Evolutionary conservation across 2,329 filamentous ascomycete genomes (phyloP).

Genomic region (Fusarium euwallaceae): DNA sequence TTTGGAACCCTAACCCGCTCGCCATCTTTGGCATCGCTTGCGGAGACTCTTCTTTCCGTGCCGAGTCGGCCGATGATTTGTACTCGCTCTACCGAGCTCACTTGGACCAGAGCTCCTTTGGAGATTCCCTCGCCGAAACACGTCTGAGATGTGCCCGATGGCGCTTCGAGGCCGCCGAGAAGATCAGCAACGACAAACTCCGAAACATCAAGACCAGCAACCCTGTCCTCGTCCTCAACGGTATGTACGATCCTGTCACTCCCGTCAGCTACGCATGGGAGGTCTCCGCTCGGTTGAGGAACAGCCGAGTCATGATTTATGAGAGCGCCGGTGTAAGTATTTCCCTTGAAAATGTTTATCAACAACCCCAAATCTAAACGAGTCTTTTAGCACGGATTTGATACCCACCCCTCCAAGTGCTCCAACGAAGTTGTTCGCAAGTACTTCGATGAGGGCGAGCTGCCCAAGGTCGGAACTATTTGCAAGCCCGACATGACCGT

Average conservation of each 20-base stretch:
- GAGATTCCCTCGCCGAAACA: neutral
- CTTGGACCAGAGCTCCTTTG: constrained; percentile 1
- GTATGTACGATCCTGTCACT: constrained; percentile 21
- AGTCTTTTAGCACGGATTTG: constrained; percentile 2
- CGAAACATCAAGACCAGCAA: constrained; percentile 23
- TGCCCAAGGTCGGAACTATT: neutral
- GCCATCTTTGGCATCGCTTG: constrained; percentile 15
- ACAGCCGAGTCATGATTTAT: constrained; percentile 23
- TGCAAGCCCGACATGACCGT: constrained; percentile 1
- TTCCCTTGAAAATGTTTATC: neutral
- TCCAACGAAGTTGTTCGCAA: neutral
- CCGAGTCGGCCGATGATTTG: constrained; percentile 9
- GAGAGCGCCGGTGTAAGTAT: constrained; percentile 27
- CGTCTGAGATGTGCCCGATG: neutral
- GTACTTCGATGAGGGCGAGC: neutral
- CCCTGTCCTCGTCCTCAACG: constrained; percentile 22
- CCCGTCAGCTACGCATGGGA: constrained; percentile 18
- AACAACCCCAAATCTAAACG: neutral
- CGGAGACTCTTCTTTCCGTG: constrained; percentile 22
- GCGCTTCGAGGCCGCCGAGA: constrained; percentile 11
- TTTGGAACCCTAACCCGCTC: neutral
- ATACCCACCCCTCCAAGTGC: neutral
- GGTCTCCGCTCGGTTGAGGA: constrained; percentile 17
- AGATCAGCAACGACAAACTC: constrained; percentile 4
- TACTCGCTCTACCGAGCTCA: constrained; percentile 13